These are phyloP conservation scores for Trebouxia sp. DNA, from an alignment of 139 green algal genomes.

Conservation along the genomic window DNA sequence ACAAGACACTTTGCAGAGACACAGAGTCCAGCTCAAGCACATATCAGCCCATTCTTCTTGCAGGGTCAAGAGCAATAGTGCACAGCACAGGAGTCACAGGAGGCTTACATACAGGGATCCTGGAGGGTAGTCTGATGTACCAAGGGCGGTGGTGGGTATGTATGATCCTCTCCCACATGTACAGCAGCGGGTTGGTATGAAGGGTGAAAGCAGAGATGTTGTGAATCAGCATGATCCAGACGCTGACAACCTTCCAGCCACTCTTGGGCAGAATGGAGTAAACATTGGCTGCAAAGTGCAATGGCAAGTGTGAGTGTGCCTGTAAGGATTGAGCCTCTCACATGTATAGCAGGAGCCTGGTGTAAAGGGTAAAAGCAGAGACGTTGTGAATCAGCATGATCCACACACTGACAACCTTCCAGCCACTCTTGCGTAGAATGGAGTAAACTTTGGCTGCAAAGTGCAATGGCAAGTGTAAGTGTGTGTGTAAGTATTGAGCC, in stretches of 20 bases:
- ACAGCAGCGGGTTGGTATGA: constrained; percentile 23
- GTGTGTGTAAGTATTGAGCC: too few relatives aligned
- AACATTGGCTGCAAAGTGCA: constrained; percentile 7
- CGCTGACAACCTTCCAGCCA: not conserved
- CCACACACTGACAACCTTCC: constrained; percentile 7
- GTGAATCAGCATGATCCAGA: constrained; percentile 30
- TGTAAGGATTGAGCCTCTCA: too few relatives aligned
- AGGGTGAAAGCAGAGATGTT: constrained; percentile 32
- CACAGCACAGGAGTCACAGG: not conserved
- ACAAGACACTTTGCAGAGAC: too few relatives aligned
- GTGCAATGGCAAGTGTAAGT: too few relatives aligned
- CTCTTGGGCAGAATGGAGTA: constrained; percentile 22
- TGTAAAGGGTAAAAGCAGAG: constrained; percentile 31
- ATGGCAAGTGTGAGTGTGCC: too few relatives aligned
- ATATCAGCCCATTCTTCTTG: too few relatives aligned
- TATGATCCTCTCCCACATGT: constrained; percentile 33
- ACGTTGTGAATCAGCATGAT: too few relatives aligned
- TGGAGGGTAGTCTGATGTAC: constrained; percentile 22
- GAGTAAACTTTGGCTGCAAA: too few relatives aligned
- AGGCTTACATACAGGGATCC: constrained; percentile 14
- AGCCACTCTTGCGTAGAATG: too few relatives aligned
- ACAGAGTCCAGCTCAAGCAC: too few relatives aligned
- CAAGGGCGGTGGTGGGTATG: not conserved
- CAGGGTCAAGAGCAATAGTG: too few relatives aligned
- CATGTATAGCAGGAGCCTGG: constrained; percentile 25